phyloP scores from a whole-genome alignment of 257 asterid species.

The Nicotiana knightiana region DNA sequence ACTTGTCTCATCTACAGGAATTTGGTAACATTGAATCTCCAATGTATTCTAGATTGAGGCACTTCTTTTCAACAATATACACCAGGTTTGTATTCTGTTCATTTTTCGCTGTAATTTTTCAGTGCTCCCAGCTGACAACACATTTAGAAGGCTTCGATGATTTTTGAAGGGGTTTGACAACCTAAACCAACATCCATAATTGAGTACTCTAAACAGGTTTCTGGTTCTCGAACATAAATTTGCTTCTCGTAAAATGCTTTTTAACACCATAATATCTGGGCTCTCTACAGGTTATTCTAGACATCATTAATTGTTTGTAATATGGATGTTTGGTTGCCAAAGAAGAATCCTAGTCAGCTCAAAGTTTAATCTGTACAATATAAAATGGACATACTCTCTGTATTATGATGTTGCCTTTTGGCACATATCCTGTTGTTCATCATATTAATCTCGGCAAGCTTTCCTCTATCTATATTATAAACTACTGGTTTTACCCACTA shows the following conservation, averaged over 20 bases:
- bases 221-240: neutral
- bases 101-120: neutral
- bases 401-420: neutral
- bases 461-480: neutral
- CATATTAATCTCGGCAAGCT: neutral
- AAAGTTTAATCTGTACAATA: neutral
- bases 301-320: neutral
- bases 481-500: neutral
- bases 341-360: neutral
- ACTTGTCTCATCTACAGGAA: constrained; percentile 46
- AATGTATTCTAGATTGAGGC: constrained; percentile 82
- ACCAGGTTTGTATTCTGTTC: constrained; percentile 45
- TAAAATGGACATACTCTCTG: neutral
- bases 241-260: neutral
- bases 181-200: neutral
- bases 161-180: neutral
- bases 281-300: neutral
- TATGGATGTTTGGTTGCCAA: neutral
- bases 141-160: neutral
- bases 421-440: neutral
- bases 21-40: constrained; percentile 96
- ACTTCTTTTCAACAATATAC: constrained; percentile 87
- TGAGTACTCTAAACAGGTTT: neutral
- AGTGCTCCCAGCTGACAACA: neutral
- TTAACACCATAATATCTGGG: neutral